phyloP scores from a whole-genome alignment of 2,329 filamentous ascomycete species.

The Cladosporium sp. region DNA sequence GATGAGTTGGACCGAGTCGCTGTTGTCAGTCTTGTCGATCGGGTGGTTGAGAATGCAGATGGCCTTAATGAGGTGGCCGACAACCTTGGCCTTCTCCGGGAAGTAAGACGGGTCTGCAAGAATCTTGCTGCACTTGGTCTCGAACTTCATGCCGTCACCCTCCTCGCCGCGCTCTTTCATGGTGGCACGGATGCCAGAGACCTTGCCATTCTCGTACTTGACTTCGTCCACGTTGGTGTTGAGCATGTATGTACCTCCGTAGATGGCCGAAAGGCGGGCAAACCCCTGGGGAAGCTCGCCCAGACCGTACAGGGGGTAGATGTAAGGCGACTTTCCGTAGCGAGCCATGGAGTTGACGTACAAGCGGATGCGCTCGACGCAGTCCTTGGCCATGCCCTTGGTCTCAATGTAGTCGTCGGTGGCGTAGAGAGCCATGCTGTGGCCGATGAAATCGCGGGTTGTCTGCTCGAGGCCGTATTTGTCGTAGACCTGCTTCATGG shows the following conservation, averaged over 20 bases:
- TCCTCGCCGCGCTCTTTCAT: slow-evolving; percentile 82
- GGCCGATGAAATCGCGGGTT: slow-evolving; percentile 93
- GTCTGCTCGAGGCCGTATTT: slow-evolving; percentile 88
- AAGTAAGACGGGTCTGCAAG: slow-evolving; percentile 97
- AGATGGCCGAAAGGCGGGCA: slow-evolving; percentile 94
- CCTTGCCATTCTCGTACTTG: slow-evolving; percentile 73
- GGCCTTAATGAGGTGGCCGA: slow-evolving; percentile 87
- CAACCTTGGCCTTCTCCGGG: slow-evolving; percentile 77
- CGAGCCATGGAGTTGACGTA: slow-evolving; percentile 97
- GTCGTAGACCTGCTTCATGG: slow-evolving; percentile 98
- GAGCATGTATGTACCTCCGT: slow-evolving; percentile 98
- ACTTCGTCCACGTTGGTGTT: slow-evolving; percentile 93
- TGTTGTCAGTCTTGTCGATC: slow-evolving; percentile 79
- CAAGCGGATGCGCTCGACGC: slow-evolving; percentile 85
- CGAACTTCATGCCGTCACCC: slow-evolving; percentile 76
- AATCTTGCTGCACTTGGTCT: slow-evolving; percentile 94
- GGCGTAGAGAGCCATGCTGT: slow-evolving; percentile 95
- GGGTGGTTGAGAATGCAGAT: slow-evolving; percentile 98
- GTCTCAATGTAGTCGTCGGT: slow-evolving; percentile 80
- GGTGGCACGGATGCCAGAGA: slow-evolving; percentile 93
- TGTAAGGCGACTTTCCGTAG: slow-evolving; percentile 98
- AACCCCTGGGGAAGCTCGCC: slow-evolving; percentile 97
- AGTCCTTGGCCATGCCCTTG: slow-evolving; percentile 70
- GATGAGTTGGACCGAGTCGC: slow-evolving; percentile 89
- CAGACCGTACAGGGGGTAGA: slow-evolving; percentile 96